A percentile compares a stretch with the other conserved stretches of the same genome.
Conservation (phyloP, 768 basidiomycete genomes). For the Mycena vulgaris region DNA sequence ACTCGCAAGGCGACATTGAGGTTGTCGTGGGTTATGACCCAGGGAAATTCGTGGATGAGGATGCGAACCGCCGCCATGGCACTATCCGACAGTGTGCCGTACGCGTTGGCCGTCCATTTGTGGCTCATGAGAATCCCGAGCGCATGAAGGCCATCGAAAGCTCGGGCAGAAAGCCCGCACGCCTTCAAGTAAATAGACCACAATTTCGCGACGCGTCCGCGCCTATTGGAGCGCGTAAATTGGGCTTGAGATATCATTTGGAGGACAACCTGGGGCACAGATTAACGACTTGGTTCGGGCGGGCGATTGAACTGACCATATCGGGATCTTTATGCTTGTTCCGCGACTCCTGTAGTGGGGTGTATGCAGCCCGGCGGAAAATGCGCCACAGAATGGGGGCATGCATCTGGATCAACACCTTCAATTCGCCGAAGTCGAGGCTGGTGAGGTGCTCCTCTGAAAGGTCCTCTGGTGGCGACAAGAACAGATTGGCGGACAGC, state of each 20-base stretch:
- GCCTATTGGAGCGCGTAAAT: constrained; percentile 34
- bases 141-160: constrained; percentile 38
- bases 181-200: constrained; percentile 41
- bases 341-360: constrained; percentile 17
- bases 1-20: constrained; percentile 42
- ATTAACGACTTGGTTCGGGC: neutral
- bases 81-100: constrained; percentile 6
- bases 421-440: constrained; percentile 32
- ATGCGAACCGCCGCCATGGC: constrained; percentile 27
- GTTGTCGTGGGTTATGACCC: constrained; percentile 41
- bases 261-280: constrained; percentile 7
- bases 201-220: constrained; percentile 30
- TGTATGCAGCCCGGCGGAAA: constrained; percentile 20
- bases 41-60: constrained; percentile 32
- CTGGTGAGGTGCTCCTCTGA: constrained; percentile 29
- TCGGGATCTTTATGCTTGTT: constrained; percentile 38
- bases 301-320: constrained; percentile 17
- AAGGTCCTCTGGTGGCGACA: constrained; percentile 35
- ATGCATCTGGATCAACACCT: neutral
- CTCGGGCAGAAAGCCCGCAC: constrained; percentile 37
- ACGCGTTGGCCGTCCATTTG: constrained; percentile 19
- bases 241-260: constrained; percentile 33
- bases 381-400: constrained; percentile 34
- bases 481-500: constrained; percentile 11
- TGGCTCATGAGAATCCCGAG: constrained; percentile 39